Conservation (phyloP, 331 rosid species). For the Cydonia oblonga region DNA sequence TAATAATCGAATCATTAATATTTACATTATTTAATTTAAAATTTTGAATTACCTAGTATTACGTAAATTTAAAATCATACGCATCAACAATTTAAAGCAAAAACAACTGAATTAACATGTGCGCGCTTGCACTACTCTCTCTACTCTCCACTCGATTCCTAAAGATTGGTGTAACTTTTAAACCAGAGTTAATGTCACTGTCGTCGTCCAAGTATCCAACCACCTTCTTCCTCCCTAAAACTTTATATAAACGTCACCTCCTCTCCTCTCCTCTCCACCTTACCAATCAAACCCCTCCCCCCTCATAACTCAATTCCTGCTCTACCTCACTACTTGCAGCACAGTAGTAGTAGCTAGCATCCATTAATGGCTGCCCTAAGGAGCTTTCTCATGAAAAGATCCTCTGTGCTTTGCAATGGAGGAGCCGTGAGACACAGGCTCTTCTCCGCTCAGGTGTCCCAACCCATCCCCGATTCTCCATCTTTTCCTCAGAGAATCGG, state of each 20-base stretch:
- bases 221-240: neutral
- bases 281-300: neutral
- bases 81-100: neutral
- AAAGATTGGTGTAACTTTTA: neutral
- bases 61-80: neutral
- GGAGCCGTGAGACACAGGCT: conserved; percentile 8
- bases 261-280: neutral
- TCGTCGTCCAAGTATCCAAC: neutral
- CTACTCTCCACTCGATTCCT: neutral
- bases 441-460: conserved; percentile 26
- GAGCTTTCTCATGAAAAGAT: conserved; percentile 29
- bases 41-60: too few species aligned
- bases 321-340: too few species aligned
- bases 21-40: too few species aligned
- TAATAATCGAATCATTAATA: too few species aligned
- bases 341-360: too few species aligned
- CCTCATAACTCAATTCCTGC: too few species aligned
- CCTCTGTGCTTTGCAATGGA: conserved; percentile 5
- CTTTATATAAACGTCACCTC: too few species aligned
- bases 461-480: conserved; percentile 31
- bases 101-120: neutral
- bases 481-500: conserved; percentile 65
- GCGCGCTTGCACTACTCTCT: too few species aligned
- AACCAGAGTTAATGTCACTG: neutral
- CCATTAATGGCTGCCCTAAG: conserved; percentile 7